Conservation (phyloP, 2,329 filamentous ascomycete species). For the Ilyonectria robusta region DNA sequence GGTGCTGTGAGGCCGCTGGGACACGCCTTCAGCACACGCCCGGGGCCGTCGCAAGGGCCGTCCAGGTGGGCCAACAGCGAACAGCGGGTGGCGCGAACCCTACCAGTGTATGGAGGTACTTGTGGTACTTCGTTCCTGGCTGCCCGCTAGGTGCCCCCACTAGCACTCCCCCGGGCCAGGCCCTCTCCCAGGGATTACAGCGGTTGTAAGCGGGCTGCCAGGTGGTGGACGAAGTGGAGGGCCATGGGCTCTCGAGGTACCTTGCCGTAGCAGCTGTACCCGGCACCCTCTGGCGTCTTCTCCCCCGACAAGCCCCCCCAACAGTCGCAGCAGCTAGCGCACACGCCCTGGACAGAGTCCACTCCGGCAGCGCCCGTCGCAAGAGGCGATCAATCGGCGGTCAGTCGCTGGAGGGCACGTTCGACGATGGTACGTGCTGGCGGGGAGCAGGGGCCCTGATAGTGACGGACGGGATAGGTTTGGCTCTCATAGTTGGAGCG, state of each 20-base stretch:
- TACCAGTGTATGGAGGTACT: constrained; percentile 37
- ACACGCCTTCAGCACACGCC: constrained; percentile 3
- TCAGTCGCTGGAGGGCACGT: constrained; percentile 40
- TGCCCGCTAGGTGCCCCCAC: constrained; percentile 11
- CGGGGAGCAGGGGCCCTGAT: constrained; percentile 36
- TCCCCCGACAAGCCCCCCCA: constrained; percentile 25
- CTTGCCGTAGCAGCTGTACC: constrained; percentile 5
- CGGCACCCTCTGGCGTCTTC: neutral
- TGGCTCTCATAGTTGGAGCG: neutral
- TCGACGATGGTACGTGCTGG: constrained; percentile 29
- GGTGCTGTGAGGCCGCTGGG: neutral
- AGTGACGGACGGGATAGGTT: constrained; percentile 4
- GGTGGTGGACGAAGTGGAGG: constrained; percentile 22
- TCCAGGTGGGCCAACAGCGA: constrained; percentile 41
- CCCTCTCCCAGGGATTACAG: constrained; percentile 14
- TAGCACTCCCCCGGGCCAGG: neutral
- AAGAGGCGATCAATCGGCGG: constrained; percentile 47
- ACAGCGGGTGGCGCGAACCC: constrained; percentile 50
- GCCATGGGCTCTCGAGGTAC: constrained; percentile 19
- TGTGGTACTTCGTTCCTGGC: constrained; percentile 14
- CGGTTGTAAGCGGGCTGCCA: constrained; percentile 11
- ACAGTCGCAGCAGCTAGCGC: constrained; percentile 42
- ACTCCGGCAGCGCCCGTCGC: constrained; percentile 45
- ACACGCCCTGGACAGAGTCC: constrained; percentile 43
- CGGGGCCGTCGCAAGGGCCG: constrained; percentile 37